Conservation (phyloP, 2,329 filamentous ascomycete species). For the Zarea fungicola region DNA sequence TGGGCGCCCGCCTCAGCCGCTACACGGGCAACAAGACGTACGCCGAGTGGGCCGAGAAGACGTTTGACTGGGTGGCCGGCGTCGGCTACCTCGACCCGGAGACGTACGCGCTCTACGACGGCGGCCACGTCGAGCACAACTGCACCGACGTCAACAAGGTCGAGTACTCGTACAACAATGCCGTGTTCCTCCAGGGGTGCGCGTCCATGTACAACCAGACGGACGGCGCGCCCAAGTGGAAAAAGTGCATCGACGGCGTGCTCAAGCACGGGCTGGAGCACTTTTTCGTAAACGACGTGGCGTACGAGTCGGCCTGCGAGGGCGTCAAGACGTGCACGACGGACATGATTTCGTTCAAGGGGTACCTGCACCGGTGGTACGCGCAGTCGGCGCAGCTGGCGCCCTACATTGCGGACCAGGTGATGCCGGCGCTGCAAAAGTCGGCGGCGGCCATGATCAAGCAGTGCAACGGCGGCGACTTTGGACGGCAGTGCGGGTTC, state of each 20-base stretch:
- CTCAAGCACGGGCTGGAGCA: constrained; percentile 31
- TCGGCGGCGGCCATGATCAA: constrained; percentile 50
- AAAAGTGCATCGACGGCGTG: constrained; percentile 38
- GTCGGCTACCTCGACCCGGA: constrained; percentile 55
- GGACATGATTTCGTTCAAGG: constrained; percentile 62
- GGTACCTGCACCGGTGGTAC: constrained; percentile 53
- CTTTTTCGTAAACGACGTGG: constrained; percentile 53
- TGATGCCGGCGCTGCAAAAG: constrained; percentile 46
- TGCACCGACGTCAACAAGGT: constrained; percentile 51
- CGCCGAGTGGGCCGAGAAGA: constrained; percentile 55
- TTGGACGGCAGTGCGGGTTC: constrained; percentile 48
- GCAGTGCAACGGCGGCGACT: constrained; percentile 48
- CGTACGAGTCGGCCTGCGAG: constrained; percentile 59
- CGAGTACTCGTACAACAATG: constrained; percentile 59
- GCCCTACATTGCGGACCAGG: constrained; percentile 44
- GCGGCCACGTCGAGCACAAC: constrained; percentile 45
- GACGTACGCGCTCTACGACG: constrained; percentile 57
- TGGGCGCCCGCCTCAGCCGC: constrained; percentile 63
- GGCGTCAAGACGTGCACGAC: constrained; percentile 48
- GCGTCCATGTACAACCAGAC: constrained; percentile 59
- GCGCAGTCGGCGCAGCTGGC: constrained; percentile 48
- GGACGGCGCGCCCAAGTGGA: constrained; percentile 44
- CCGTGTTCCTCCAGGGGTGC: constrained; percentile 51
- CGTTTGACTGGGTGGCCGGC: constrained; percentile 55
- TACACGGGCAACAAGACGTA: constrained; percentile 66